Base-by-base conservation (phyloP, 805 yeast genomes). In the Saturnispora kantuleensis region DNA sequence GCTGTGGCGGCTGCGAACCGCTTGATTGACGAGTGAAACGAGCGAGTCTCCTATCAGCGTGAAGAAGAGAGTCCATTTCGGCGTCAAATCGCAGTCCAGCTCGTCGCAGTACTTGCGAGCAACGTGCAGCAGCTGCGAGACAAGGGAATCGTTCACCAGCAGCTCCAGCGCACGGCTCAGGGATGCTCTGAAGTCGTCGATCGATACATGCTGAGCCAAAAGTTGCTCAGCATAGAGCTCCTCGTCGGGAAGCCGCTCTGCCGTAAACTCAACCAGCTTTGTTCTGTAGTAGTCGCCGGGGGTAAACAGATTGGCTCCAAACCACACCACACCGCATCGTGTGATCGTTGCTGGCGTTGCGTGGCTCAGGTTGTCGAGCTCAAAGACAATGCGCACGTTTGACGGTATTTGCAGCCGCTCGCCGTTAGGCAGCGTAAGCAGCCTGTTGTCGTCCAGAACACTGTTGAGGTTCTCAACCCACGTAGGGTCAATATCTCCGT, bases 381-480 rank as follows among this genome's bases (percentile, higher is more conserved):
- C 97, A 64, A 90, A 88, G 0, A 88, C 52, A 10, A 90, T 57
- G 17, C 75, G 69, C 4, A 86, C 70, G 51, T 81, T 81, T 0
- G 63, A 53, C 0, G 95, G 87, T 1, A 90, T 60, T 1, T 72
- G 65, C 6, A 90, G 57, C 17, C 96, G 73, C 58, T 90, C 97
- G 34, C 97, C 97, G 56, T 79, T 87, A 0, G 97, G 93, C 9
- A 90, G 65, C 0, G 97, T 88, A 35, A 90, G 62, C 1, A 83
- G 51, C 50, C 75, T 78, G 62, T 88, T 90, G 52, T 90, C 97
- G 62, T 90, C 97, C 13, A 90, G 67, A 9, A 88, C 93, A 65
- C 95, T 83, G 64, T 90, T 90, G 51, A 90, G 66, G 45, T 83
- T 82, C 55, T 90, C 97, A 1, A 86, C 86, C 95, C 97, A 90